Conservation (phyloP, 2,329 filamentous ascomycete species). For the Fusarium sp. region DNA sequence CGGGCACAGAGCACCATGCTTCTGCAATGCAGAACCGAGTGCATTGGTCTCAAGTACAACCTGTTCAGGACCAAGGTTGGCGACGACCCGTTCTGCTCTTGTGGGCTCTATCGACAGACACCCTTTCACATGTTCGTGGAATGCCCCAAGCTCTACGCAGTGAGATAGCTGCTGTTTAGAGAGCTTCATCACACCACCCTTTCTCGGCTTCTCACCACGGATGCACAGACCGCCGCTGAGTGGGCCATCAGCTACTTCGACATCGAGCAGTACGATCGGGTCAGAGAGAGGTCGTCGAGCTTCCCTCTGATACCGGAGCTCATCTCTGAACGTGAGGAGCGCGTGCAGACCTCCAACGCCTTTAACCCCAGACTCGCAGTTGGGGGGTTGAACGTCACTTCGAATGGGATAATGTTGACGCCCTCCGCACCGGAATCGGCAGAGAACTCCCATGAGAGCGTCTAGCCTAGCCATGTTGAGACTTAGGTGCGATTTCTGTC, state of each 20-base stretch:
- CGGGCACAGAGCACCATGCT: conserved; percentile 16
- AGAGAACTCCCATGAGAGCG: no score
- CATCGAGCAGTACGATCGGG: neutral
- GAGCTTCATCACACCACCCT: neutral
- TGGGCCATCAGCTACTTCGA: conserved; percentile 7
- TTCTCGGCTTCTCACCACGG: neutral
- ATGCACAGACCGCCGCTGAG: neutral
- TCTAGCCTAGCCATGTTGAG: no score
- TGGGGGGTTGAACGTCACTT: no score
- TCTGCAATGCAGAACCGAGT: conserved; percentile 6
- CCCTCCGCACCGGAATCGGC: no score
- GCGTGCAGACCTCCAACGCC: neutral
- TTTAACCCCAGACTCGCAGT: no score
- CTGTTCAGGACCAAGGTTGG: neutral
- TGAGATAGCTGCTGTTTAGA: neutral
- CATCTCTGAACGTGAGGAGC: neutral
- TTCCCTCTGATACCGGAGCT: neutral
- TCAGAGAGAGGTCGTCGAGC: neutral
- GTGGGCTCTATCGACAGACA: neutral
- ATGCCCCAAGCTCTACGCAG: neutral
- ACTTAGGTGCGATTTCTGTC: no score
- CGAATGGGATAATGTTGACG: no score
- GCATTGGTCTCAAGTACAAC: conserved; percentile 4
- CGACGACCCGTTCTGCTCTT: neutral
- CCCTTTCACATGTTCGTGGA: conserved; percentile 10